Conservation (phyloP, 2,329 filamentous ascomycete genomes). For the Exserohilum rostratum region DNA sequence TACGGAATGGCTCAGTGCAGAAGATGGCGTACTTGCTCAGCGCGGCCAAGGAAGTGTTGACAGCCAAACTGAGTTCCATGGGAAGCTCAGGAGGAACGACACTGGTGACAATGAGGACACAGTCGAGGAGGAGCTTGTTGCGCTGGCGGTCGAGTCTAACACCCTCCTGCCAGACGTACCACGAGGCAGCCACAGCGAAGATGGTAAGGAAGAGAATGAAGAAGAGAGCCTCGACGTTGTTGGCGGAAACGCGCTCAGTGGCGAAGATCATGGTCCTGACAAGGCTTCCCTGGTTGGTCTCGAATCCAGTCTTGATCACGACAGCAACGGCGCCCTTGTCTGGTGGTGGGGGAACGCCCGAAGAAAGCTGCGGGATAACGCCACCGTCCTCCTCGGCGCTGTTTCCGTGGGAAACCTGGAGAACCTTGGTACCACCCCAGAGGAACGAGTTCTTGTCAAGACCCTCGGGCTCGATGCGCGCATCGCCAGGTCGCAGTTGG, state of each 20-base stretch:
- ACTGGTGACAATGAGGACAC: slow-evolving; percentile 95
- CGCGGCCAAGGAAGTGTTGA: slow-evolving; percentile 95
- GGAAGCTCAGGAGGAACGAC: slow-evolving; percentile 98
- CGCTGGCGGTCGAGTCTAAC: slow-evolving; percentile 93
- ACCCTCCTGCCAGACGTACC: slow-evolving; percentile 99
- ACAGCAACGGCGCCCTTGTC: slow-evolving; percentile 94
- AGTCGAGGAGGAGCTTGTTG: slow-evolving; percentile 95
- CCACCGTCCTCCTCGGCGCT: slow-evolving; percentile 69
- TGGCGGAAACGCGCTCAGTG: slow-evolving; percentile 97
- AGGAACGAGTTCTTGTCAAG: slow-evolving; percentile 97
- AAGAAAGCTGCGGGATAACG: slow-evolving; percentile 68
- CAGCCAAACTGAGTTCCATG: slow-evolving; percentile 96
- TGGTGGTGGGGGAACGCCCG: slow-evolving; percentile 81
- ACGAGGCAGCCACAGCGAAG: slow-evolving; percentile 95
- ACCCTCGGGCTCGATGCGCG: slow-evolving; percentile 81
- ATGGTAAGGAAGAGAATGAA: slow-evolving; percentile 97
- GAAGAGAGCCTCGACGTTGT: slow-evolving; percentile 92
- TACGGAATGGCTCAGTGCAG: slow-evolving; percentile 98
- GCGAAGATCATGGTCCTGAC: slow-evolving; percentile 99
- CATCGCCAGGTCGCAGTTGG: slow-evolving; percentile 83
- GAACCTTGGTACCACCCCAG: slow-evolving; percentile 95
- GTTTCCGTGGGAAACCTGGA: slow-evolving; percentile 90
- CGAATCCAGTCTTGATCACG: slow-evolving; percentile 96
- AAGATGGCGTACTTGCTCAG: slow-evolving; percentile 96
- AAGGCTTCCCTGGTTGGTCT: slow-evolving; percentile 96